Evolutionary conservation across 2,329 filamentous ascomycete species (phyloP).

Genomic region (Cladosporium oxysporum): DNA sequence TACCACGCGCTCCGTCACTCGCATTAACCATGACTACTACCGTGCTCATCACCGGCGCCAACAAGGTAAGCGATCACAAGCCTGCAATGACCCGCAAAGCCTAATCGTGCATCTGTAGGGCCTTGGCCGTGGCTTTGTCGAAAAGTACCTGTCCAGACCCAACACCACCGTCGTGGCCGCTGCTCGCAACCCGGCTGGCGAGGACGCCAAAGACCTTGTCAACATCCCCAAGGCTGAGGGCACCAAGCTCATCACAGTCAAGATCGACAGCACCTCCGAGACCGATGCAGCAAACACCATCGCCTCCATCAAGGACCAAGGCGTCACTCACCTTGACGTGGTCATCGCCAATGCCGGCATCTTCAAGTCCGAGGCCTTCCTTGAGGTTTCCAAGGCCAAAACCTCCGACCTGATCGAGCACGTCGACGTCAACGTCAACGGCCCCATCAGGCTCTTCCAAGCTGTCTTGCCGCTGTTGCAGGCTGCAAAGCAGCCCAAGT

Average conservation of each 20-base stretch:
- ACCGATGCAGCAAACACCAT: not conserved
- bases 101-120: not conserved
- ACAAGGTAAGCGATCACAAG: not conserved
- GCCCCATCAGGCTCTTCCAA: not conserved
- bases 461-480: not conserved
- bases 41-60: not conserved
- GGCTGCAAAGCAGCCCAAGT: not conserved
- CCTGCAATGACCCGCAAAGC: not conserved
- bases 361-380: not conserved
- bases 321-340: not conserved
- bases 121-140: not conserved
- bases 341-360: conserved; percentile 11
- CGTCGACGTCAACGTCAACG: conserved; percentile 12
- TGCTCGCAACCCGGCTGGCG: not conserved
- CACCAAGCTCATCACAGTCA: conserved; percentile 6
- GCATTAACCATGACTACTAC: not conserved
- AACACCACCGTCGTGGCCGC: not conserved
- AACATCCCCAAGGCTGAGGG: not conserved
- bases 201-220: not conserved
- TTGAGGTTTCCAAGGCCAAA: not conserved
- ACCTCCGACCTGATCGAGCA: not conserved
- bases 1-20: not conserved
- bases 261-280: not conserved
- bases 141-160: not conserved
- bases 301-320: not conserved